Base-by-base conservation (phyloP, 2,329 filamentous ascomycete species). In the Fusarium tanahbumbuense region DNA sequence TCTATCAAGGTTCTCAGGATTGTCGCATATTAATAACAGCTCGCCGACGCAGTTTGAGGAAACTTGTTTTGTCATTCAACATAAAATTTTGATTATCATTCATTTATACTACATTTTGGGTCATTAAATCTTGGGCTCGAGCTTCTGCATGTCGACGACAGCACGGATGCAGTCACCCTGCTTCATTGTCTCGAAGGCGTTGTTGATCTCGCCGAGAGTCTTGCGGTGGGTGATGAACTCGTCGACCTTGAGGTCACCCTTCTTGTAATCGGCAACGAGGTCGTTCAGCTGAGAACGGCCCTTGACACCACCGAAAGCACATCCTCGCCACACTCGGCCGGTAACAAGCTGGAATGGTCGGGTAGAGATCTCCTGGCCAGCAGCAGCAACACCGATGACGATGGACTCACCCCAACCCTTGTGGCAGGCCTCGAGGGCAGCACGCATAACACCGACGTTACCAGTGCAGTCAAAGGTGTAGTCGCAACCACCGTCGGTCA, bases 381-480 rank as follows among this genome's bases (percentile, higher is more conserved):
- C 95, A 74, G 95, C 95, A 67, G 95, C 95, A 71, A 99, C 96
- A 81, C 96, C 96, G 77, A 99, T 99, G 81, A 99, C 89, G 82
- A 99, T 97, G 79, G 92, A 97, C 87, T 98, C 89, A 77, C 96
- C 96, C 96, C 96, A 99, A 50, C 96, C 96, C 89, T 99, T 99
- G 87, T 99, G 96, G 86, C 94, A 98, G 50, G 96, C 94, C 85
- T 99, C 95, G 65, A 99, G 89, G 42, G 96, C 96, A 56, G 93
- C 92, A 70, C 96, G 89, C 96, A 97, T 99, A 59, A 99, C 96
- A 74, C 90, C 89, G 56, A 98, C 94, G 78, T 98, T 98, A 64
- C 96, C 96, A 9, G 96, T 99, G 87, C 96, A 98, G 85, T 99
- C 96, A 80, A 99, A 99, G 52, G 96, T 99, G 86, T 98, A 98